Evolutionary conservation across 768 basidiomycete genomes (phyloP).

Genomic region (Pisolithus marmoratus): DNA sequence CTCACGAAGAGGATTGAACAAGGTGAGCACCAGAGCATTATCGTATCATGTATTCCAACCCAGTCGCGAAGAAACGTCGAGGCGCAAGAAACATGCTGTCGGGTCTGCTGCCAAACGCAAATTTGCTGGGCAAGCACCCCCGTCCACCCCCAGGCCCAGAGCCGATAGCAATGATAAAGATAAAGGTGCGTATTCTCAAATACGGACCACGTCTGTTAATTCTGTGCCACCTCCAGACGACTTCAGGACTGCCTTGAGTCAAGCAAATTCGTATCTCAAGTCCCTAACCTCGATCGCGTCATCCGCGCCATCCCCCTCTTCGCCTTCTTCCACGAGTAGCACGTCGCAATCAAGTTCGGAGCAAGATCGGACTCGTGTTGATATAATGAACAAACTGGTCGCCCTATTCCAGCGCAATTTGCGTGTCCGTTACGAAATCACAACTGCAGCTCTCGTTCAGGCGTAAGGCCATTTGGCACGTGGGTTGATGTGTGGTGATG

Average conservation of each 20-base stretch:
- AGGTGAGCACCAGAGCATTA: conserved; percentile 24
- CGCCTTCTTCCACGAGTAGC: conserved; percentile 35
- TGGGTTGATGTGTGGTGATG: neutral
- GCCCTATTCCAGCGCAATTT: conserved; percentile 62
- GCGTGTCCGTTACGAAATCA: conserved; percentile 72
- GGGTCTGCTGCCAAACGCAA: conserved; percentile 25
- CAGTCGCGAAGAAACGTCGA: conserved; percentile 18
- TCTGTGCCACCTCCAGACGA: conserved; percentile 45
- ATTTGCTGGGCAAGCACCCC: conserved; percentile 29
- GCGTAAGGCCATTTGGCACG: conserved; percentile 46
- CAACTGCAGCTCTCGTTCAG: conserved; percentile 62
- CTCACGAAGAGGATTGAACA: conserved; percentile 50
- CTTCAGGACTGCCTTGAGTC: conserved; percentile 65
- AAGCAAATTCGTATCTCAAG: conserved; percentile 54
- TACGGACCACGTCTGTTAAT: neutral
- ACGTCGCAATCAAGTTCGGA: conserved; percentile 34
- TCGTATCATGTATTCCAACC: neutral
- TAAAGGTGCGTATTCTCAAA: conserved; percentile 21
- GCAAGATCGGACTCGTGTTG: conserved; percentile 50
- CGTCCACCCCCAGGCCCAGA: conserved; percentile 21
- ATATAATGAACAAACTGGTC: conserved; percentile 60
- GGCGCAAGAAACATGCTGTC: conserved; percentile 24
- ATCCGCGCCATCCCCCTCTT: conserved; percentile 28
- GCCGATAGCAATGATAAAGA: conserved; percentile 32
- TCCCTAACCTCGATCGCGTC: conserved; percentile 46